Percentiles rank a stretch among this genome's conserved stretches.
These are phyloP conservation scores for Pestalotiopsis sp. DNA, from an alignment of 2,329 filamentous ascomycete genomes.

Conservation along the genomic window DNA sequence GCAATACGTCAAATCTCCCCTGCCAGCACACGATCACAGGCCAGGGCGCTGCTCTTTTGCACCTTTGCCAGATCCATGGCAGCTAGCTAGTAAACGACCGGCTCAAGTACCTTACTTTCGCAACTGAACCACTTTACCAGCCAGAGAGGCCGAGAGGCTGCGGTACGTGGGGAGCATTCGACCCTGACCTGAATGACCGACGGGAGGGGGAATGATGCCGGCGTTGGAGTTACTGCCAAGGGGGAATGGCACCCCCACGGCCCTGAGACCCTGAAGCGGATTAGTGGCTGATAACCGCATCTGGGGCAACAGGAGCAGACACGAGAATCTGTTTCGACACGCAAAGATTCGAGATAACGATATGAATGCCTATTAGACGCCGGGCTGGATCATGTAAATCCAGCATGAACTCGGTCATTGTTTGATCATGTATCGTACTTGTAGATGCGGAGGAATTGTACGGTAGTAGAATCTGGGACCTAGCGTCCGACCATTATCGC, in stretches of 20 bases:
- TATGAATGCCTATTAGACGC: conserved; percentile 7
- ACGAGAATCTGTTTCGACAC: background rate
- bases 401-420: no score
- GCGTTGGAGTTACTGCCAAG: background rate
- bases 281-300: conserved; percentile 11
- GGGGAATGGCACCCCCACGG: conserved; percentile 4
- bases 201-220: background rate
- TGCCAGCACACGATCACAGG: conserved; percentile 7
- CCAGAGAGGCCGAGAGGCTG: background rate
- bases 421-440: no score
- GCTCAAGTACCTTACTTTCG: background rate
- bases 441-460: no score
- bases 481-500: no score
- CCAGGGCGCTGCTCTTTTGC: background rate
- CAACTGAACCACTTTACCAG: background rate
- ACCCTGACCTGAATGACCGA: background rate
- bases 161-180: conserved; percentile 1
- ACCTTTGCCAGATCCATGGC: background rate
- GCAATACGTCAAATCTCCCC: conserved; percentile 8
- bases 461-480: no score
- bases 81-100: background rate
- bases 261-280: conserved; percentile 1
- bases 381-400: no score
- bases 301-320: background rate
- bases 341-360: conserved; percentile 14